phyloP scores from a whole-genome alignment of 371 early-diverging fungal genomes.

The Entomophthora muscae region DNA sequence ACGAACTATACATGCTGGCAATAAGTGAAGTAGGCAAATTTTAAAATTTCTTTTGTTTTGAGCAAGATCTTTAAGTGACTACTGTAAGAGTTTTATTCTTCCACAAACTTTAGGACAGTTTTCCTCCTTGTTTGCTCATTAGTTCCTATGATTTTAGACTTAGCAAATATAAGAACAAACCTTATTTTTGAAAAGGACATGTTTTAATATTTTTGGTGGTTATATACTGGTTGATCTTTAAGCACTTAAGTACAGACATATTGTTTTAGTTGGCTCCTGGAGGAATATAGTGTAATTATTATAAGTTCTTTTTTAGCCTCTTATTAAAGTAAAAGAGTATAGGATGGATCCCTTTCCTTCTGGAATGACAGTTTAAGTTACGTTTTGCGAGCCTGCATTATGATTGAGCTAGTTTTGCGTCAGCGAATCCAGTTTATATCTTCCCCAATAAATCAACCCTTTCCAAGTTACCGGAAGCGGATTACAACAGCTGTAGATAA shows the following conservation, averaged over 20 bases:
- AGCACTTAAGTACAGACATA: too few species aligned
- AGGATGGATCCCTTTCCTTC: constrained; percentile 83
- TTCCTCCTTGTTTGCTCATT: too few species aligned
- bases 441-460: constrained; percentile 72
- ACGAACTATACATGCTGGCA: constrained; percentile 82
- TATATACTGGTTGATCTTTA: too few species aligned
- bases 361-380: constrained; percentile 97
- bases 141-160: too few species aligned
- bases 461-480: constrained; percentile 35
- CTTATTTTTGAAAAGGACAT: not conserved
- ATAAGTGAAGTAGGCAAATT: constrained; percentile 78
- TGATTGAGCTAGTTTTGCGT: constrained; percentile 86
- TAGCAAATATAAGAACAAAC: too few species aligned
- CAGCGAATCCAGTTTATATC: constrained; percentile 68
- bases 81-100: not conserved
- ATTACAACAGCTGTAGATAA: constrained; percentile 72
- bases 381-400: constrained; percentile 82
- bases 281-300: too few species aligned
- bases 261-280: too few species aligned
- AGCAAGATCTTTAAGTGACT: not conserved
- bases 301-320: too few species aligned
- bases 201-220: too few species aligned
- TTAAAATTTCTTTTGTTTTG: not conserved
- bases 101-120: not conserved
- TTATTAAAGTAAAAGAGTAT: constrained; percentile 1